Percentiles rank a stretch among this genome's conserved stretches.
phyloP scores from a whole-genome alignment of 2,329 filamentous ascomycete genomes.

The Trichocomaceae sp. region DNA sequence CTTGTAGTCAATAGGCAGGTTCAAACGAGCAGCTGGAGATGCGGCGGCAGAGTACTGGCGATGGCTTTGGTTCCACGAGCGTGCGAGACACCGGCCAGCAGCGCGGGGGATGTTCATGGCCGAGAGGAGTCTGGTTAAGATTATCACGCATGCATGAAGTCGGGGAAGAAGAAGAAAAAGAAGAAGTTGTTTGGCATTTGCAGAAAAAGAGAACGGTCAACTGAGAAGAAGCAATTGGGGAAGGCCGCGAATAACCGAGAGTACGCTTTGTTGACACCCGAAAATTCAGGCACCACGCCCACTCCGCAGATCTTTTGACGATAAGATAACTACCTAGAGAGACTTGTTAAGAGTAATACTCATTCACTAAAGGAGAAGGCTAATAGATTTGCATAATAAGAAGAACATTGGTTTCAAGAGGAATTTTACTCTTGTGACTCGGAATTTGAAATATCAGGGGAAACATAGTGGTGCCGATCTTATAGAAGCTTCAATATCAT shows the following conservation, averaged over 20 bases:
- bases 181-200: not conserved
- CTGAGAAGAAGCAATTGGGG: not conserved
- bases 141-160: not conserved
- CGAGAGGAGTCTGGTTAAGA: not conserved
- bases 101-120: slow-evolving; percentile 11
- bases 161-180: not conserved
- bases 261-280: not conserved
- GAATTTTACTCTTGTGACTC: no score
- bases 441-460: no score
- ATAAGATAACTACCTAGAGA: no score
- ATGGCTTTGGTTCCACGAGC: slow-evolving; percentile 1
- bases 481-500: no score
- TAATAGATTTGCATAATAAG: no score
- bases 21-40: slow-evolving; percentile 57
- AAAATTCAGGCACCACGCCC: not conserved
- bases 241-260: slow-evolving; percentile 14
- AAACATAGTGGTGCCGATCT: no score
- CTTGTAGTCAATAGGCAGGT: slow-evolving; percentile 80
- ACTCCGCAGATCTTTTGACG: no score
- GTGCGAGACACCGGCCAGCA: slow-evolving; percentile 10
- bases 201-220: not conserved
- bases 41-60: slow-evolving; percentile 41
- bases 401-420: no score
- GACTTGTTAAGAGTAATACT: no score
- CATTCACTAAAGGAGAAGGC: no score